Evolutionary conservation across 2,329 filamentous ascomycete genomes (phyloP), one percentile per base, ranked within the genome.

Genomic region (Ophiostoma piceae): DNA sequence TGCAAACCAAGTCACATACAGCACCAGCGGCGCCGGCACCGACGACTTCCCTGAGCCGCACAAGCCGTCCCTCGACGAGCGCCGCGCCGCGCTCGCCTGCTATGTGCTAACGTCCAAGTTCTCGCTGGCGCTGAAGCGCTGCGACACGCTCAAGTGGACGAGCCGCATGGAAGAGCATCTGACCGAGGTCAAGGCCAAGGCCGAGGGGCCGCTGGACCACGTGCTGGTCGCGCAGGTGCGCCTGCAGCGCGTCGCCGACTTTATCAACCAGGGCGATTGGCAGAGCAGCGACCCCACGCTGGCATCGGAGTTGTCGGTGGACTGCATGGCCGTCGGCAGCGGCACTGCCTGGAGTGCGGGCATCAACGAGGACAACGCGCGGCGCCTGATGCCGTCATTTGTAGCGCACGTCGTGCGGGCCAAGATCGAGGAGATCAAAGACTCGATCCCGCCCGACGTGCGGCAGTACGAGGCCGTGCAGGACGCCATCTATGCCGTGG

Each of bases 111-210:
- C 77, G 66, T 79, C 79, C 29, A 68, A 57, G 1, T 35, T 64
- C 2, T 57, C 71, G 4, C n/a, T 71, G 3, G 71, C 74, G 7
- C 77, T 85, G 16, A 81, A 81, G 32, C 81, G 82, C 65, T 79
- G 82, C 67, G 85, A 88, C 68, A 74, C 81, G 1, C 78, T 89
- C 67, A 80, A 79, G 2, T 90, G 87, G 87, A 87, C 83, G 0
- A 73, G 82, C 1, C 82, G 87, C 68, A 83, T 89, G 79, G 85
- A 88, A 39, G 85, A 88, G 47, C 85, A 82, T 47, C 77, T 89
- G 0, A 76, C 80, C 4, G 73, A 80, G 1, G 77, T 90, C 0
- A 77, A 79, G 4, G 77, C 80, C 19, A 77, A 80, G 1, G 79
- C 79, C 8, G 83, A 87, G 69, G 79, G 79, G 32, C 77, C 81